Evolutionary conservation across 139 green algal species (phyloP), one percentile per base, ranked within the genome.

Genomic region (Micractinium conductrix): DNA sequence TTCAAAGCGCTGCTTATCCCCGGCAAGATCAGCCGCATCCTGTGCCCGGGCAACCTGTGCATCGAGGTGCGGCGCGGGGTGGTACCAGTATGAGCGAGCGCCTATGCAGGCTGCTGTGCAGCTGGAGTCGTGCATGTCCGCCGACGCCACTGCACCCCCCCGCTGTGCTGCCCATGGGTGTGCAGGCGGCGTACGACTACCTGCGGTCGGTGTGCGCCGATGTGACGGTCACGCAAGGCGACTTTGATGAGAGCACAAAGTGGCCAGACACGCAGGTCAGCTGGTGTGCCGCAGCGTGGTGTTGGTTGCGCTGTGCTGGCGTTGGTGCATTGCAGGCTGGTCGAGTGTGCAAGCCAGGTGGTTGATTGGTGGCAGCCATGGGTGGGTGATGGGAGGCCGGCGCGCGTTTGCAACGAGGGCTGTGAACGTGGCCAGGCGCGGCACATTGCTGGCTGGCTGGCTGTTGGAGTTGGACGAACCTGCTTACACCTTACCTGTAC

Each of bases 1-100:
- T 98, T 99, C 88, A 98, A 96, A 78, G 85, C 94, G 55, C 90
- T 99, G 63, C 88, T 99, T 0, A 94, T 98, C 21, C 97, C 97
- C 1, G 96, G 96, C 5, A 99, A 98, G 83, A 98, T 99, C 16
- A 91, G 97, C 38, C 91, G 96, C 75, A 93, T 96, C 8, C 90
- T 99, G 2, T 98, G 94, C 81, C 89, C 95, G 0, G 97, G 97
- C 17, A 98, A 99, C 84, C 87, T 99, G 0, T 98, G 94, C 90
- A 93, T 89, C 30, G 94, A 95, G 89, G 93, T 95, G 42, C 53
- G 26, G 53, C 8, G 5, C 8, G 8, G 19, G 26, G 8, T 62
- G 53, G n/a, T n/a, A 4, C 8, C 53, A 30, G 10, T 58, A 62
- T 62, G 53, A 21, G 63, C n/a, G 12, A n/a, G 4, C n/a, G 26